Evolutionary conservation across 1,284 basidiomycete genomes (phyloP), one percentile per base, ranked within the genome.

Genomic region (Leucoagaricus sp.): DNA sequence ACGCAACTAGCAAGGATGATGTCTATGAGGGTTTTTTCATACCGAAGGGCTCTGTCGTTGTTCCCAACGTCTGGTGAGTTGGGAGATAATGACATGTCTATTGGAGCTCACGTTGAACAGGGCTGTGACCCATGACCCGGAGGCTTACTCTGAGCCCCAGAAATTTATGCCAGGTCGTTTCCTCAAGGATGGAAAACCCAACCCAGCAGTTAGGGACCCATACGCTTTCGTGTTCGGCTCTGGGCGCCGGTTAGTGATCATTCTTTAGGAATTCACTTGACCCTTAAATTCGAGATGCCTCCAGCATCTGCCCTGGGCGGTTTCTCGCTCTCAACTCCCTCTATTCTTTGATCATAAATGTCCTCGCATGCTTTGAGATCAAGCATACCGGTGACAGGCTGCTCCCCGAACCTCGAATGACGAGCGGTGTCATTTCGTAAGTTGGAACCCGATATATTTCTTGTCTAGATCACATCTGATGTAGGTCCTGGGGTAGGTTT

Each of bases 141-240:
- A 49, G 8, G 29, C 17, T 9, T 59, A 44, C n/a, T 38, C 54
- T 3, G 33, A 56, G 4, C 58, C 58, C 1, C 21, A 52, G n/a
- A 48, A 49, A 15, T 59, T 59, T 29, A 49, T 12, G 5, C 54
- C 58, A 1, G 58, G 56, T 9, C 42, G 58, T 13, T 58, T 49
- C 23, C 33, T 58, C 15, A 26, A 21, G 8, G 42, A 55, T 33
- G 57, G 53, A 3, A 34, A 55, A 21, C 40, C 51, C 17, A 31
- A 54, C 48, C 46, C 38, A 26, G 9, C n/a, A 4, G 23, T 56
- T 9, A 44, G 28, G 26, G 54, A 59, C 21, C 49, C 58, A 0
- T 23, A 33, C 5, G 23, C 44, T 13, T 42, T 29, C n/a, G 19
- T 28, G 8, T 59, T 59, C 49, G 58, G 58, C 12, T 56, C 9